Conservation (phyloP, 83 land plant species). For the Thuja plicata region DNA sequence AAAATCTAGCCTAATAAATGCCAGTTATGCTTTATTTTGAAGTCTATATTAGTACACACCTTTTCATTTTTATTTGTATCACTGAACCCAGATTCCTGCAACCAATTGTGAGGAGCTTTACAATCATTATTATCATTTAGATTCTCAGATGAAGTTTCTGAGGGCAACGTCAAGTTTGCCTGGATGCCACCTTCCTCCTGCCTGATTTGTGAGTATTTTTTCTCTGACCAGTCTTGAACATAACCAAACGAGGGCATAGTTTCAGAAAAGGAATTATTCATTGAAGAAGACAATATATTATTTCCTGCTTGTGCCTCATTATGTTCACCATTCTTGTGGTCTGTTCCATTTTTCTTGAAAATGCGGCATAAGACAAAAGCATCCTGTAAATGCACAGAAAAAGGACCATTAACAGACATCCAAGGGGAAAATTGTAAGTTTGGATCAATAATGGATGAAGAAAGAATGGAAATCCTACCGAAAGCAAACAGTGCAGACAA, state of each 20-base stretch:
- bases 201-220: not conserved
- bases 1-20: no score
- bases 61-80: not conserved
- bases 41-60: conserved; percentile 2
- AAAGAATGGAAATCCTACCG: not conserved
- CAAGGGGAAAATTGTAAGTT: not conserved
- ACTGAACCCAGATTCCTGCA: not conserved
- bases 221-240: conserved; percentile 1
- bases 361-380: not conserved
- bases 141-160: not conserved
- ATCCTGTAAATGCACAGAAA: not conserved
- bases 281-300: not conserved
- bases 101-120: not conserved
- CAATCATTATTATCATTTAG: not conserved
- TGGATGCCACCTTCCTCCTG: not conserved
- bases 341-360: not conserved
- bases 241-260: not conserved
- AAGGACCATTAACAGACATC: not conserved
- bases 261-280: conserved; percentile 5
- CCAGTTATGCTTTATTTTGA: not conserved
- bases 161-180: not conserved
- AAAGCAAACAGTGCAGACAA: not conserved
- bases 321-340: not conserved
- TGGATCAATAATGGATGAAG: not conserved
- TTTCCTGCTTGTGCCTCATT: not conserved